A percentile compares a stretch with the other conserved stretches of the same genome.
Evolutionary conservation across 306 rosid species (phyloP).

Genomic region (Malus fusca): DNA sequence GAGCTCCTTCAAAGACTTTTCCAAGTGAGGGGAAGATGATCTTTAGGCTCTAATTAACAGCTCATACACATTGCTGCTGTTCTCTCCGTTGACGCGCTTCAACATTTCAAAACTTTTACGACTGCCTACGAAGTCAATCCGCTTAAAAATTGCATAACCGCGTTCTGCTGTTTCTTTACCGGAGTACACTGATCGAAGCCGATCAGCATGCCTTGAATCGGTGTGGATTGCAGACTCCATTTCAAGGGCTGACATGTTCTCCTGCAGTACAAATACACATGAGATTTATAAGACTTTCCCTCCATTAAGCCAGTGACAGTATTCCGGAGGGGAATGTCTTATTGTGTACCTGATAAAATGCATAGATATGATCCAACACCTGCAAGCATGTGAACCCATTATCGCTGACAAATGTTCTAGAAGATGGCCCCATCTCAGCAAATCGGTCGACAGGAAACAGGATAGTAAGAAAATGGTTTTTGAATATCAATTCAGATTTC

Average conservation of each 20-base stretch:
- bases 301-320: not conserved
- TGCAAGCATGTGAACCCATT: constrained; percentile 81
- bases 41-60: constrained; percentile 72
- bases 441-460: constrained; percentile 87
- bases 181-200: constrained; percentile 66
- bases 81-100: constrained; percentile 79
- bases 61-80: constrained; percentile 89
- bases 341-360: constrained; percentile 76
- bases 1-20: not conserved
- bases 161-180: constrained; percentile 54
- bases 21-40: not conserved
- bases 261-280: constrained; percentile 34
- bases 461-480: constrained; percentile 67
- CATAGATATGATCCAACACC: constrained; percentile 66
- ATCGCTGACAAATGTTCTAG: constrained; percentile 56
- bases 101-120: constrained; percentile 84
- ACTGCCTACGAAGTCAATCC: constrained; percentile 80
- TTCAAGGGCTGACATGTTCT: constrained; percentile 71
- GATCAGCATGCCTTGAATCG: constrained; percentile 87
- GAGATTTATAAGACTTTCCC: not conserved
- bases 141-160: constrained; percentile 50
- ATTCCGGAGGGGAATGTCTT: not conserved
- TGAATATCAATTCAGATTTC: constrained; percentile 72
- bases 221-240: constrained; percentile 81
- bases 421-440: constrained; percentile 93